Evolutionary conservation across 1,284 basidiomycete genomes (phyloP), one percentile per base, ranked within the genome.

Genomic region (Rhodotorula sp.): DNA sequence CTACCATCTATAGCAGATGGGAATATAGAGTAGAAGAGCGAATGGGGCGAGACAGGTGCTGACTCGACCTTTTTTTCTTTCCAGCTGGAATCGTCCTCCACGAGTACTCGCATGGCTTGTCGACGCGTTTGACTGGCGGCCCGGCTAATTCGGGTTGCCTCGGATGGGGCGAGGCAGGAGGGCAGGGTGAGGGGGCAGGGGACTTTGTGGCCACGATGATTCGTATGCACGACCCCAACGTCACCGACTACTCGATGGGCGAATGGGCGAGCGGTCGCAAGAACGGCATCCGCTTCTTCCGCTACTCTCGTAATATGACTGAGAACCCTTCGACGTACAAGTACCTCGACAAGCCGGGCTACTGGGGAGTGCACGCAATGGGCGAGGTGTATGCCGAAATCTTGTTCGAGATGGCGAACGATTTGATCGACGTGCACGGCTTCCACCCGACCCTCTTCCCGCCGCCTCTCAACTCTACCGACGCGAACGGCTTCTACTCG

Each of bases 381-480:
- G 93, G 93, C 69, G 93, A 95, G 82, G 94, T 97, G 69, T 97
- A 94, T 94, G 94, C 94, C 26, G 85, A 96, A 83, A 89, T 96
- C 14, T 33, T 64, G 4, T 59, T 64, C 48, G 56, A 64, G 48
- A 84, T 93, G 64, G 85, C 86, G 37, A 87, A 93, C 80, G 82
- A 85, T 51, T 82, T 95, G 55, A 71, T 69, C 51, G 83, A 83
- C 80, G 89, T 90, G 81, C 88, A 95, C 80, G 92, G 91, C 1
- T 95, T 87, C 85, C 85, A 86, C 45, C 84, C 87, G 30, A 85
- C 84, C 3, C 85, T 95, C 62, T 93, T 90, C 87, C 93, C 93
- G 55, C 93, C 93, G 24, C 80, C 78, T 48, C 76, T 81, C 75
- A 73, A 80, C 15, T 77, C 79, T 17, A 84, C 82, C 12, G 80